These are phyloP conservation scores for Ganoderma leucocontextum DNA, from an alignment of 1,284 basidiomycete genomes.

Conservation along the genomic window DNA sequence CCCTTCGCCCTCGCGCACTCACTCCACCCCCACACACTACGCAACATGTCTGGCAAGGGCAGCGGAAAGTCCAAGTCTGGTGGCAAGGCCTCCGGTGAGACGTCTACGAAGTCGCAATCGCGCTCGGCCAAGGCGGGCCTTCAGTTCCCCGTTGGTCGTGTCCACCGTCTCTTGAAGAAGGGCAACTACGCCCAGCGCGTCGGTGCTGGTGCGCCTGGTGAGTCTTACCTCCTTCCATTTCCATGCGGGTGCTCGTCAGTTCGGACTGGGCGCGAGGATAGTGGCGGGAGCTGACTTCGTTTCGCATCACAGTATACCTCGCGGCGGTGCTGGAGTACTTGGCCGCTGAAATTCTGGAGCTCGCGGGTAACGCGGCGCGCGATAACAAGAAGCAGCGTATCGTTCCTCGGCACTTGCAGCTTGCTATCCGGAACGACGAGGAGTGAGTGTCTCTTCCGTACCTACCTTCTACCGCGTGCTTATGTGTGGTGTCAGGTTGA, in stretches of 20 bases:
- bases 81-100: conserved; percentile 59
- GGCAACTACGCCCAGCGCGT: conserved; percentile 88
- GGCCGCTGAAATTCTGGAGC: conserved; percentile 88
- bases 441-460: conserved; percentile 53
- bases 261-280: neutral
- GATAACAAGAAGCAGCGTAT: conserved; percentile 90
- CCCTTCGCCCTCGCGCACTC: conserved; percentile 19
- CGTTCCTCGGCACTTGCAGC: conserved; percentile 87
- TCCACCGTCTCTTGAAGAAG: conserved; percentile 89
- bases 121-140: conserved; percentile 86
- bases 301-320: conserved; percentile 70
- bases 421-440: conserved; percentile 89
- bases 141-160: conserved; percentile 92
- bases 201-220: conserved; percentile 83
- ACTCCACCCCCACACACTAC: conserved; percentile 23
- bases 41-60: conserved; percentile 63
- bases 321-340: conserved; percentile 87
- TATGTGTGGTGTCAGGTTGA: conserved; percentile 48
- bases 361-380: conserved; percentile 84
- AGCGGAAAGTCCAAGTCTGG: conserved; percentile 68
- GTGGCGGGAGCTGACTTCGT: conserved; percentile 11
- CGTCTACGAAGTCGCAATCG: conserved; percentile 64
- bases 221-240: conserved; percentile 34
- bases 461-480: neutral
- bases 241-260: neutral